Conservation (phyloP, 1,139 yeast genomes). For the Eremothecium gossypii region DNA sequence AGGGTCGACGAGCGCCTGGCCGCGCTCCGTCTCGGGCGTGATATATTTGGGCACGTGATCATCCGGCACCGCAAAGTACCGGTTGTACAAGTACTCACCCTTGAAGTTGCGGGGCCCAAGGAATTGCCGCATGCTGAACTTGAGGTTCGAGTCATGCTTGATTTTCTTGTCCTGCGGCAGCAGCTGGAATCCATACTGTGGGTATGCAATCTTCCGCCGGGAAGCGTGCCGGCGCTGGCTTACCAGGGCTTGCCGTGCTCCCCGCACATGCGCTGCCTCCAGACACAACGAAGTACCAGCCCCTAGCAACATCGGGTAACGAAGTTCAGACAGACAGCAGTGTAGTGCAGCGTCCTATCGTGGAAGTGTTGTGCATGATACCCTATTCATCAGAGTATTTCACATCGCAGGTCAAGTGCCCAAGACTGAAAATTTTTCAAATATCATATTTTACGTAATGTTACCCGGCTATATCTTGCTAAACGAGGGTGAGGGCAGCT, state of each 20-base stretch:
- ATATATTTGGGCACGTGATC: conserved; percentile 70
- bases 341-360: too few species aligned
- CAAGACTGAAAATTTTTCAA: conserved; percentile 2
- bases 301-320: too few species aligned
- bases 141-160: conserved; percentile 34
- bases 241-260: neutral
- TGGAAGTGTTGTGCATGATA: too few species aligned
- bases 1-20: conserved; percentile 35
- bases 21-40: conserved; percentile 46
- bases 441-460: neutral
- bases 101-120: conserved; percentile 77
- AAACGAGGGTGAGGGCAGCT: too few species aligned
- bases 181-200: conserved; percentile 36
- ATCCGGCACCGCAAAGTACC: conserved; percentile 63
- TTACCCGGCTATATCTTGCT: neutral
- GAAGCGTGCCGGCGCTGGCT: conserved; percentile 33
- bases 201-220: conserved; percentile 41
- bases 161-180: conserved; percentile 36
- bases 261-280: too few species aligned
- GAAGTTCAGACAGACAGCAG: too few species aligned
- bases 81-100: conserved; percentile 75
- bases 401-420: too few species aligned
- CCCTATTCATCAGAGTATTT: too few species aligned
- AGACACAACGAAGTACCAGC: too few species aligned
- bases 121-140: conserved; percentile 37